Base-by-base conservation (phyloP, 2,329 filamentous ascomycete genomes). In the Fusarium humuli region DNA sequence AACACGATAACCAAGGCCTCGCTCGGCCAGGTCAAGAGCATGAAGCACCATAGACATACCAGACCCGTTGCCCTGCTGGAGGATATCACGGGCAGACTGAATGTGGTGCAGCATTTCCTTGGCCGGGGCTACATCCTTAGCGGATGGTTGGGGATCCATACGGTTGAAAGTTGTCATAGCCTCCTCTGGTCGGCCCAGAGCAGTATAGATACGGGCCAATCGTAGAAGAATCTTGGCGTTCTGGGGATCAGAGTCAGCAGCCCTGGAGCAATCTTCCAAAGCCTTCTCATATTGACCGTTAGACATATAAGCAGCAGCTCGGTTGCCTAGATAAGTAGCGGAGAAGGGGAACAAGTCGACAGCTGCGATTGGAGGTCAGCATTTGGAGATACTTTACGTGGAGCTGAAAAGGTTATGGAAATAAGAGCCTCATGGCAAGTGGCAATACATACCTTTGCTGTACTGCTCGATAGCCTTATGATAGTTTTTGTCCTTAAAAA, bases 401-500 rank as follows among this genome's bases (percentile, higher is more conserved):
- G 65, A 53, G 47, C 40, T 37, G 44, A 20, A 32, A 45, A 57
- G 3, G 20, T 40, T 30, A 30, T 53, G 34, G 18, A 27, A 55
- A 56, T 23, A 53, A 46, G 32, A 57, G 44, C 53, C 47, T 44
- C n/a, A 7, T n/a, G 34, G 42, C 20, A 34, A 27, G 30, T 29
- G 56, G 45, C 29, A 34, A 53, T 37, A 65, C 79, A 78, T 85
- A 97, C 95, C 95, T 88, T 97, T 97, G 73, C 92, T 93, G 81
- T 98, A 99, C 81, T 98, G 94, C 73, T 92, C 88, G 79, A 98
- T 94, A 25, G 96, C 95, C 78, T 92, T 91, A 65, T 86, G 83
- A 80, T 95, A 99, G 77, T 98, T 93, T 79, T 92, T 93, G 70
- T 94, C 93, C 84, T 98, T 98, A 88, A 98, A 99, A 78, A 93